Percentiles rank a stretch among this genome's conserved stretches.
These are phyloP conservation scores for Thielaviopsis ethacetica DNA, from an alignment of 2,329 filamentous ascomycete genomes.

Conservation along the genomic window DNA sequence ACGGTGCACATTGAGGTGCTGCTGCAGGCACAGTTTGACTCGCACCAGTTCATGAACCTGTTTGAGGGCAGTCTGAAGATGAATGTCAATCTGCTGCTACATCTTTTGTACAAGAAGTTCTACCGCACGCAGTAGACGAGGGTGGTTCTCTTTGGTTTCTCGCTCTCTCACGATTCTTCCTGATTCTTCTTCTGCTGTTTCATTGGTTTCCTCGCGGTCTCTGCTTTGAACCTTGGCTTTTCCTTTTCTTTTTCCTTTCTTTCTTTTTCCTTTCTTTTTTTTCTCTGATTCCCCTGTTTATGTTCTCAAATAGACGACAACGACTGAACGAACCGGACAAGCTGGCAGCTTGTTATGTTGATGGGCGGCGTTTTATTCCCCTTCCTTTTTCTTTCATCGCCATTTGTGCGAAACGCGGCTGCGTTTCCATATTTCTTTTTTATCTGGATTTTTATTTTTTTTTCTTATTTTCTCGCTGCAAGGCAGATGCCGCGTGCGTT, in stretches of 20 bases:
- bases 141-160: no score
- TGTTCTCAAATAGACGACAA: not conserved
- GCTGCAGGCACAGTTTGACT: conserved; percentile 92
- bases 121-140: conserved; percentile 50
- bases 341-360: not conserved
- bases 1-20: conserved; percentile 83
- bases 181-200: not conserved
- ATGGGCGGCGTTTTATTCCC: not conserved
- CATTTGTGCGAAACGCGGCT: not conserved
- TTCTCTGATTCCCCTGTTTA: not conserved
- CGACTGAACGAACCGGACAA: not conserved
- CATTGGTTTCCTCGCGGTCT: no score
- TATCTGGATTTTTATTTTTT: no score
- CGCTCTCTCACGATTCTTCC: not conserved
- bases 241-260: not conserved
- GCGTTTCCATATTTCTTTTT: not conserved
- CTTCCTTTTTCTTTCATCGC: not conserved
- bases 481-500: no score
- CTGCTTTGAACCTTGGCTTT: no score
- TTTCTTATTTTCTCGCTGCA: no score
- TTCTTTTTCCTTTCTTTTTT: not conserved
- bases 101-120: conserved; percentile 98
- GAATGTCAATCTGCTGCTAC: conserved; percentile 92
- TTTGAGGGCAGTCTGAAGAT: conserved; percentile 75
- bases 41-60: conserved; percentile 86